Base-by-base conservation (phyloP, 2,329 filamentous ascomycete species). In the Alternaria arbusti region DNA sequence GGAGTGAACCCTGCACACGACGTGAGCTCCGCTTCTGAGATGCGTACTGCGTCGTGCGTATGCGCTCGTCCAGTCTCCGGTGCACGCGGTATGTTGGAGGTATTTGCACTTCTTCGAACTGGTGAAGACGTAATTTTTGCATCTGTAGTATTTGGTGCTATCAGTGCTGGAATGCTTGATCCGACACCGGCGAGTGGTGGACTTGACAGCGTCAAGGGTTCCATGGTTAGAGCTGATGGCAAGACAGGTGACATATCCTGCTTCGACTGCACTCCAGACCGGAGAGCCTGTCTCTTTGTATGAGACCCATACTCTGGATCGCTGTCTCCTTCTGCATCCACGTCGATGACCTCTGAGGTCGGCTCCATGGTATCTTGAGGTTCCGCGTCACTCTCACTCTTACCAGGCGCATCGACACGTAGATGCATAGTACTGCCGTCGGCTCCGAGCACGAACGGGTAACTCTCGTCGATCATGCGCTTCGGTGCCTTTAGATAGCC, bases 401-500 rank as follows among this genome's bases (percentile, higher is more conserved):
- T 47, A 2, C 22, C 2, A 25, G n/a, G 7, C 3, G n/a, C 20
- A 45, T 28, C 25, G 22, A n/a, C 13, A 20, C 15, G 46, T 10
- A 11, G 11, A 1, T 10, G 36, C 15, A 23, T 9, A 12, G 46
- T 40, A 5, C 22, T 23, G 12, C 45, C 12, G 12, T 55, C 56
- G 2, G 25, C 13, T 6, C 13, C 11, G n/a, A 30, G 26, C 6
- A 30, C 22, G 2, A 69, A 17, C 13, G 60, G 30, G 45, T 66
- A 78, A 30, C 64, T 66, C 6, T 65, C 55, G 44, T 78, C 76
- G 6, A 36, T 22, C 55, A 78, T 62, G 28, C 72, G 68, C 36
- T 65, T 65, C 23, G 76, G 75, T 12, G 54, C 54, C 47, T 70
- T 74, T 13, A 76, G 26, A 52, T 76, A 78, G n/a, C 40, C 55